Conservation (phyloP, 768 basidiomycete species). For the Cyathus striatus region DNA sequence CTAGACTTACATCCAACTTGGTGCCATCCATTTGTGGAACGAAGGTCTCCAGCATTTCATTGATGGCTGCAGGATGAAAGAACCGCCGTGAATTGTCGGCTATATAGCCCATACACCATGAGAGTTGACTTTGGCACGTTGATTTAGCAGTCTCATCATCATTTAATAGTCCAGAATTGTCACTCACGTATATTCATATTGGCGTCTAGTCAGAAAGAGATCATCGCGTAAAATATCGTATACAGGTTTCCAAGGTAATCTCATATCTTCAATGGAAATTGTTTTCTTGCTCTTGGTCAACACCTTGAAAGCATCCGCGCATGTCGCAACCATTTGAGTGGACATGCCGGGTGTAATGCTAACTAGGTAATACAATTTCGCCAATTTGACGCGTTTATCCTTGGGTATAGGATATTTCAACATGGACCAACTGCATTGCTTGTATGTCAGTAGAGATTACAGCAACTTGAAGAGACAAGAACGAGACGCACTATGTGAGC, state of each 20-base stretch:
- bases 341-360: conserved; percentile 76
- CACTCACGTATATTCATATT: conserved; percentile 74
- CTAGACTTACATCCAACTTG: conserved; percentile 63
- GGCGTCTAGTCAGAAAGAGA: conserved; percentile 69
- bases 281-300: conserved; percentile 69
- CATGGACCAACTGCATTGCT: conserved; percentile 65
- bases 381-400: conserved; percentile 66
- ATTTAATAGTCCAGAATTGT: background rate
- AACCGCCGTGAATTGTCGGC: conserved; percentile 69
- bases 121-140: conserved; percentile 46
- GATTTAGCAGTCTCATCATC: conserved; percentile 5
- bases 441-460: background rate
- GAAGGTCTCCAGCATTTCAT: conserved; percentile 86
- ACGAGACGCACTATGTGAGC: conserved; percentile 56
- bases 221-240: conserved; percentile 67
- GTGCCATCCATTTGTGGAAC: conserved; percentile 75
- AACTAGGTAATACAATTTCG: conserved; percentile 76
- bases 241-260: conserved; percentile 79
- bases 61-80: conserved; percentile 83
- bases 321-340: conserved; percentile 58
- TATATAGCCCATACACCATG: conserved; percentile 73
- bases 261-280: conserved; percentile 70
- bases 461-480: conserved; percentile 4
- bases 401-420: conserved; percentile 87
- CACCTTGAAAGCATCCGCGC: conserved; percentile 55